Conservation (phyloP, 1,284 basidiomycete species). For the Microbotryum saponariae region DNA sequence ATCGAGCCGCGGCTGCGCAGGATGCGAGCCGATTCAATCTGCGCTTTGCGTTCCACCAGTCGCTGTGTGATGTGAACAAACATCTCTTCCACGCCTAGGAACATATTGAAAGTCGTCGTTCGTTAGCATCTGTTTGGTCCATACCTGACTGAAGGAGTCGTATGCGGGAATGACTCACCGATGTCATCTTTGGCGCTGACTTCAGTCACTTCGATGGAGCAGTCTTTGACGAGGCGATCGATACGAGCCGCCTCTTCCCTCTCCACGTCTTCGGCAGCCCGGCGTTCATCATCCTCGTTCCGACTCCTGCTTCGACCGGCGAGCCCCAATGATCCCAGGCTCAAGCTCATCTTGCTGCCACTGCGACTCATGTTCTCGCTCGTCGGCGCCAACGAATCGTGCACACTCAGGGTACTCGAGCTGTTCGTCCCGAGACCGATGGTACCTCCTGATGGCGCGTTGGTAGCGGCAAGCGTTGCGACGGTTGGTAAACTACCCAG, state of each 20-base stretch:
- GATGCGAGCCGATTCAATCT: conserved; percentile 68
- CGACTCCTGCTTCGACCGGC: background rate
- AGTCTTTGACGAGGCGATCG: conserved; percentile 52
- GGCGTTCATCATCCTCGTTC: background rate
- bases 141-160: conserved; percentile 7
- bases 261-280: conserved; percentile 6
- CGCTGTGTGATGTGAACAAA: conserved; percentile 66
- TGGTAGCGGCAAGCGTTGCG: background rate
- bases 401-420: background rate
- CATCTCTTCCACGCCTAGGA: conserved; percentile 60
- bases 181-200: conserved; percentile 74
- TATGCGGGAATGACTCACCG: conserved; percentile 48
- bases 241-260: background rate
- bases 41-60: conserved; percentile 65
- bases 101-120: conserved; percentile 9
- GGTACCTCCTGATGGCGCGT: no score
- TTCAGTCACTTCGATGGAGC: conserved; percentile 73
- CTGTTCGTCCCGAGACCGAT: background rate
- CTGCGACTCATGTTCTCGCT: conserved; percentile 2
- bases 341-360: conserved; percentile 3
- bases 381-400: background rate
- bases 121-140: background rate
- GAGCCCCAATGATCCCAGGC: background rate
- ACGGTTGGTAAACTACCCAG: conserved; percentile 1
- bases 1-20: conserved; percentile 69